Evolutionary conservation across 306 rosid species (phyloP).

Genomic region (Sophora flavescens): DNA sequence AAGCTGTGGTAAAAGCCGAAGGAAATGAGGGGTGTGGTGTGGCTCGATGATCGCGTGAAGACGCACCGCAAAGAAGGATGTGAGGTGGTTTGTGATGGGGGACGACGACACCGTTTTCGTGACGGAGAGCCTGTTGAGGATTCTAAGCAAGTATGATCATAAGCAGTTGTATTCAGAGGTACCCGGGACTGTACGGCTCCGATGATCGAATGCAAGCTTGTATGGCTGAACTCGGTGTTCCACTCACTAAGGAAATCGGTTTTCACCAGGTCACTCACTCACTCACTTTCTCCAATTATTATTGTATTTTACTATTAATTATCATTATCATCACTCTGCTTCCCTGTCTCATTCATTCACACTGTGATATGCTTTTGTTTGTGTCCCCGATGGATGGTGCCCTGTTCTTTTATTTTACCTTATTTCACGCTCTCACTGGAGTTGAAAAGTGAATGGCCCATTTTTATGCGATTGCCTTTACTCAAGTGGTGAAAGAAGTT

Average conservation of each 20-base stretch:
- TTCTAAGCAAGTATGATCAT: slow-evolving; percentile 80
- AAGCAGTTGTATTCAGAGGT: slow-evolving; percentile 71
- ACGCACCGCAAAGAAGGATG: slow-evolving; percentile 49
- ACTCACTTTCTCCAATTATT: not conserved
- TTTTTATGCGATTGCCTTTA: not conserved
- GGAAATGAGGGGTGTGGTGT: slow-evolving; percentile 81
- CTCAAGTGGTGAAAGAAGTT: too few relatives aligned
- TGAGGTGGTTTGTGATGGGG: slow-evolving; percentile 96
- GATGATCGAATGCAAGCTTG: slow-evolving; percentile 98
- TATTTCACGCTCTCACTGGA: too few relatives aligned
- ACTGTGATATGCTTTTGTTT: not conserved
- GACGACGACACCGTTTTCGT: slow-evolving; percentile 98
- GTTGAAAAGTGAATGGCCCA: too few relatives aligned
- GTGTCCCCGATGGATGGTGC: too few relatives aligned
- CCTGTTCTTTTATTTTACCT: too few relatives aligned
- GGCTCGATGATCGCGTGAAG: slow-evolving; percentile 71
- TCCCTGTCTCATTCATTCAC: not conserved
- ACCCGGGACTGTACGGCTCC: slow-evolving; percentile 92
- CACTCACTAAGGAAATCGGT: slow-evolving; percentile 92
- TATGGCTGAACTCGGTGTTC: slow-evolving; percentile 99
- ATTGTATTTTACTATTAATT: too few relatives aligned
- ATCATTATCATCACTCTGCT: not conserved
- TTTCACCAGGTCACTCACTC: slow-evolving; percentile 76
- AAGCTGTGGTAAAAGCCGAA: slow-evolving; percentile 81
- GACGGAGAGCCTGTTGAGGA: slow-evolving; percentile 70